A percentile compares a stretch with the other conserved stretches of the same genome.
Evolutionary conservation across 768 basidiomycete genomes (phyloP).

Genomic region (Zangia roseola): DNA sequence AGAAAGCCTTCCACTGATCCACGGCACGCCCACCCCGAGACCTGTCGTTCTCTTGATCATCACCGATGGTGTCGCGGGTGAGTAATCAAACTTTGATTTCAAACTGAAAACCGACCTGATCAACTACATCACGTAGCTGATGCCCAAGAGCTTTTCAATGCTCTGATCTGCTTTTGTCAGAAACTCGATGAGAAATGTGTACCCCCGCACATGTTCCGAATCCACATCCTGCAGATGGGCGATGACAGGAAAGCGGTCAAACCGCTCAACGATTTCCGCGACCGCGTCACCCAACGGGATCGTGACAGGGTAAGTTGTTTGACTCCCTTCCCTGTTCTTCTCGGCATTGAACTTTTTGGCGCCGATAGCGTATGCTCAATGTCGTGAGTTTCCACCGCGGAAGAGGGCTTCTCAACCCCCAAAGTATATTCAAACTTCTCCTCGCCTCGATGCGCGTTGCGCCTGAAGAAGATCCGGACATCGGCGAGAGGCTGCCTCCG

Average conservation of each 20-base stretch:
- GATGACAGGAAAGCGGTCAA: constrained; percentile 20
- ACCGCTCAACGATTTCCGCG: constrained; percentile 23
- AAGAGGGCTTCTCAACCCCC: constrained; percentile 20
- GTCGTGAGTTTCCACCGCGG: constrained; percentile 25
- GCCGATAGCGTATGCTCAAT: constrained; percentile 16
- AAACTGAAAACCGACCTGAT: not conserved
- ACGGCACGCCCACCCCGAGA: constrained; percentile 1
- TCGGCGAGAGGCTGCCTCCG: constrained; percentile 11
- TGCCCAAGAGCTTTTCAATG: constrained; percentile 8
- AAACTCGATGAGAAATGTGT: constrained; percentile 9
- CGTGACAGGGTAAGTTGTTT: constrained; percentile 10
- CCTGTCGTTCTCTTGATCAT: constrained; percentile 17
- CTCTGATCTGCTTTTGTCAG: constrained; percentile 8
- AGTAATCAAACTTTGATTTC: not conserved
- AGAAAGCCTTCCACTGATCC: constrained; percentile 8
- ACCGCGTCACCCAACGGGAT: constrained; percentile 16
- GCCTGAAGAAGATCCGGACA: constrained; percentile 18
- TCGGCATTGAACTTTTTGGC: not conserved
- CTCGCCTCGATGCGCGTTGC: constrained; percentile 20
- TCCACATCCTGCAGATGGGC: constrained; percentile 26
- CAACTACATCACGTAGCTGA: constrained; percentile 8
- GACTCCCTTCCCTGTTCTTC: not conserved
- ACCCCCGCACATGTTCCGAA: constrained; percentile 19
- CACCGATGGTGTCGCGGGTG: constrained; percentile 21
- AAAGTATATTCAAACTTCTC: constrained; percentile 19